These are phyloP conservation scores for Ambrosia hybrid DNA, from an alignment of 140 eudicot genomes.

Conservation along the genomic window DNA sequence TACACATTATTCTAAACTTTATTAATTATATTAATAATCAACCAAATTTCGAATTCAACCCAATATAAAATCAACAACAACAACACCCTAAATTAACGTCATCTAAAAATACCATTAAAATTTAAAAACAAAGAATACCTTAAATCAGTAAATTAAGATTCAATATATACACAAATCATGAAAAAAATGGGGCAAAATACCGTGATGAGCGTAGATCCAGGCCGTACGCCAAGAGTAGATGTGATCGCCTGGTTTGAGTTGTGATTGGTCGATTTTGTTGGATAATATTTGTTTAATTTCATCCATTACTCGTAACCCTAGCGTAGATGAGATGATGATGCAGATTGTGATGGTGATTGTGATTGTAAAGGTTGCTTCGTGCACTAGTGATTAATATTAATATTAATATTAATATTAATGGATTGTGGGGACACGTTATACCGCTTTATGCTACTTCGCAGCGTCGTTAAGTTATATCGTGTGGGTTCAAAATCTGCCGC, in stretches of 20 bases:
- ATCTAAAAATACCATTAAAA: no score
- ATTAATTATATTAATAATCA: not conserved
- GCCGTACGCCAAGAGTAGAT: slow-evolving; percentile 74
- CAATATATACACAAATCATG: not conserved
- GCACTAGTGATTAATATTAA: no score
- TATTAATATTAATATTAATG: no score
- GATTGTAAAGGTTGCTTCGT: slow-evolving; percentile 14
- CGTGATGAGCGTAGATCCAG: slow-evolving; percentile 78
- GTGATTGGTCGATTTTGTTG: slow-evolving; percentile 55
- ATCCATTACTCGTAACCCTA: slow-evolving; percentile 13
- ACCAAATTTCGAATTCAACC: not conserved
- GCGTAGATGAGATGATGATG: not conserved
- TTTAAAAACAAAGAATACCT: no score
- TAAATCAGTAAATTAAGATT: not conserved
- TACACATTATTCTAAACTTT: not conserved
- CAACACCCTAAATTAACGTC: not conserved
- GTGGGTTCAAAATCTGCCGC: no score
- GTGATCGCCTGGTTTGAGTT: slow-evolving; percentile 71
- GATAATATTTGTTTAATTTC: slow-evolving; percentile 53
- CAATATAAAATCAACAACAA: not conserved
- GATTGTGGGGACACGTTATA: no score
- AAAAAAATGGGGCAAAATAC: slow-evolving; percentile 21
- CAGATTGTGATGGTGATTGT: not conserved
- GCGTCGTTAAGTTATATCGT: no score
- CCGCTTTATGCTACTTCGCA: no score